phyloP scores from a whole-genome alignment of 352 stramenopile genomes.

The Elongisporangium undulatum region DNA sequence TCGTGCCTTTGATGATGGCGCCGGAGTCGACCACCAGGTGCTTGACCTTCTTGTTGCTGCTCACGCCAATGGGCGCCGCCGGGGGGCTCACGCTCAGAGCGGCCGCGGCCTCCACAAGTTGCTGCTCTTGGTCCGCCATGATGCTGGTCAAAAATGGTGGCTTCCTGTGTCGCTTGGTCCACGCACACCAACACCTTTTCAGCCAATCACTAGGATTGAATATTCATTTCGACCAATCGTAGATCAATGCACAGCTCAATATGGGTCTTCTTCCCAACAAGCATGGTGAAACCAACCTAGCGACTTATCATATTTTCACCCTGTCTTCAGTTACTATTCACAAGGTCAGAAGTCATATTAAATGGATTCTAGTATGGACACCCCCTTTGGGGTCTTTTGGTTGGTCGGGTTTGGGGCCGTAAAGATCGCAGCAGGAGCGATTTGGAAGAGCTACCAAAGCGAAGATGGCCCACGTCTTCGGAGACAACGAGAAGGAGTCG shows the following conservation, averaged over 20 bases:
- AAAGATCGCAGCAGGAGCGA: conserved; percentile 22
- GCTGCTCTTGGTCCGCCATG: conserved; percentile 20
- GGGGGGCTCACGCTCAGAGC: neutral
- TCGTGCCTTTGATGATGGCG: conserved; percentile 86
- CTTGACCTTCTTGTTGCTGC: conserved; percentile 57
- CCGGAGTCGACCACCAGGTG: conserved; percentile 84
- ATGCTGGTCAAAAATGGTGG: conserved; percentile 1
- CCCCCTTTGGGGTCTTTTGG: neutral
- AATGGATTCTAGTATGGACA: neutral
- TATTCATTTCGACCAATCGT: conserved; percentile 26
- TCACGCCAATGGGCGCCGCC: conserved; percentile 1
- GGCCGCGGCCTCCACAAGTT: conserved; percentile 7
- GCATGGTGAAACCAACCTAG: neutral
- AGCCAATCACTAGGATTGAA: neutral
- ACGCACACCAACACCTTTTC: conserved; percentile 15
- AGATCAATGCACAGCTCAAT: neutral
- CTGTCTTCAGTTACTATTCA: neutral
- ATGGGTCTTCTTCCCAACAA: neutral
- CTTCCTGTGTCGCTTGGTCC: conserved; percentile 7
- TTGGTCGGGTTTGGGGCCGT: neutral
- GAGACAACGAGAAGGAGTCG: conserved; percentile 83
- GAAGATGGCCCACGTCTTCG: conserved; percentile 78
- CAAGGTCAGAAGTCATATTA: neutral
- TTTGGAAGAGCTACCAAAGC: conserved; percentile 3
- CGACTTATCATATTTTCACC: conserved; percentile 1